Percentiles rank a stretch among this genome's conserved stretches.
phyloP scores from a whole-genome alignment of 345 rosid species.

The Brassica napus region Da-Ae NC_063451.1:38332501-38333000 shows the following conservation, averaged over 20 bases:
- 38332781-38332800: background rate
- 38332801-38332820: background rate
- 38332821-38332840: background rate
- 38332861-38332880: background rate
- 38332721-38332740: background rate
- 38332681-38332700: background rate
- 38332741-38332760: background rate
- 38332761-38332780: background rate
- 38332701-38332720: background rate
- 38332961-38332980: slow-evolving; percentile 66
- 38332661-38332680: background rate
- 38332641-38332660: background rate
- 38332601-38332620: slow-evolving; percentile 73
- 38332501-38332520: slow-evolving; percentile 77
- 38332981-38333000: slow-evolving; percentile 58
- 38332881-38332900: background rate
- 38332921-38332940: background rate
- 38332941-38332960: slow-evolving; percentile 43
- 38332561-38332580: slow-evolving; percentile 52
- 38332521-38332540: slow-evolving; percentile 70
- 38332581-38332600: slow-evolving; percentile 66
- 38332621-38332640: slow-evolving; percentile 83
- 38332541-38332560: slow-evolving; percentile 60
- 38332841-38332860: background rate
- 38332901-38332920: background rate